Evolutionary conservation across 1,284 basidiomycete species (phyloP), one percentile per base, ranked within the genome.

Genomic region (Cutaneotrichosporon cyanovorans): DNA sequence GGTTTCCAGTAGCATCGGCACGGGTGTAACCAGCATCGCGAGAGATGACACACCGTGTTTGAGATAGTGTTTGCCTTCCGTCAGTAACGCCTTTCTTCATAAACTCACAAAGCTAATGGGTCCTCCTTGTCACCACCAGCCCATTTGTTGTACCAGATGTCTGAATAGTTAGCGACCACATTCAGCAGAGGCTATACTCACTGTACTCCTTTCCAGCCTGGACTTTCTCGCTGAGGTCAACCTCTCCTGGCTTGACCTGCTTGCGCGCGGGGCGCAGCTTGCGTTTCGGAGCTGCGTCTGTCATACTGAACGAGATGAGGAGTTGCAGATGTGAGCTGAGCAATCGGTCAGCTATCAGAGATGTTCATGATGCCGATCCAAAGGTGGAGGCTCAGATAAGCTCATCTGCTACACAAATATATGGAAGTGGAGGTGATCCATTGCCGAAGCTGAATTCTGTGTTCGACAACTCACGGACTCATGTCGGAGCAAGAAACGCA

Each of bases 121-220:
- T 95, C 91, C 71, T 93, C 91, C 42, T 87, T 80, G 66, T 95
- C 90, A 48, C 90, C 90, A 53, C 91, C 86, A 31, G 91, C 90
- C 88, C 91, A 97, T 75, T 97, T 97, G 73, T 97, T 95, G 73
- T 97, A 97, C 93, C 93, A 97, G 50, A 95, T 87, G 70, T 97
- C 92, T 89, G 61, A 46, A 30, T 46, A 12, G 25, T 28, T 28
- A 28, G 25, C 59, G 43, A 71, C 59, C 37, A 19, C 10, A 5
- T 6, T n/a, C 31, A 15, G 6, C 12, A 2, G 14, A 11, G 11
- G 14, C 5, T 38, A 9, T 25, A 77, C 86, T 61, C 58, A 91
- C 88, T 93, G 72, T 92, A 92, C 65, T 92, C 89, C 69, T 92
- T 91, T 42, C 91, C 91, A 0, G 87, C 89, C 72, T 96, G 91